A percentile compares a stretch with the other conserved stretches of the same genome.
Evolutionary conservation across 2,329 filamentous ascomycete genomes (phyloP).

Genomic region (Keithomyces neogunnii): DNA sequence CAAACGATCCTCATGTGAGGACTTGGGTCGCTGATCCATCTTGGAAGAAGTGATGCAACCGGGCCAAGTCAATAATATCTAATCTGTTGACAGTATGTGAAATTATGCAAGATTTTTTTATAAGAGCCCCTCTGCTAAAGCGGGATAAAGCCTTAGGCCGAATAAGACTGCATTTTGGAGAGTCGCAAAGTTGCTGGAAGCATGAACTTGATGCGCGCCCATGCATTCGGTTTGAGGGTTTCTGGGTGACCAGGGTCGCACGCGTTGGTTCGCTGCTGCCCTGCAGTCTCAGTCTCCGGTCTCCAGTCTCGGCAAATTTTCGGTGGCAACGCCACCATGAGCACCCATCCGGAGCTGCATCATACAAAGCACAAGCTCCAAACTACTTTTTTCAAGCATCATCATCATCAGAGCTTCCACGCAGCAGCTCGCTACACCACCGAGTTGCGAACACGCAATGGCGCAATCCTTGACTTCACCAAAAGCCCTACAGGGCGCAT

Average conservation of each 20-base stretch:
- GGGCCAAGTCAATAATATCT: background rate
- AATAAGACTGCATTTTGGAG: background rate
- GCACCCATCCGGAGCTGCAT: background rate
- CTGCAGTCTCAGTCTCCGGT: background rate
- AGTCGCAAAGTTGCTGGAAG: background rate
- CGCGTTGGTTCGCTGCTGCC: background rate
- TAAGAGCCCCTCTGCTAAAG: background rate
- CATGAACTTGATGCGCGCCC: background rate
- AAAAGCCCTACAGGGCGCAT: constrained; percentile 24
- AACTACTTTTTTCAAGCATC: background rate
- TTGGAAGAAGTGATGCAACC: constrained; percentile 1
- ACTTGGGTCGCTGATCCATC: constrained; percentile 19
- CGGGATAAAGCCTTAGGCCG: background rate
- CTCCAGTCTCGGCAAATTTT: constrained; percentile 10
- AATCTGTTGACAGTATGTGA: background rate
- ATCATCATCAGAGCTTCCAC: background rate
- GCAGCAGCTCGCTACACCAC: background rate
- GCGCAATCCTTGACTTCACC: constrained; percentile 27
- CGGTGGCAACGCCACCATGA: constrained; percentile 4
- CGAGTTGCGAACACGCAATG: constrained; percentile 21
- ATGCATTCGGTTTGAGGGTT: background rate
- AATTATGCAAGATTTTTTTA: background rate
- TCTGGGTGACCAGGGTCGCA: background rate
- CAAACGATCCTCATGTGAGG: constrained; percentile 16
- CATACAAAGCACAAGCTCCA: background rate